phyloP scores from a whole-genome alignment of 192 early-diverging fungal species.

The Coemansia sp. region DNA sequence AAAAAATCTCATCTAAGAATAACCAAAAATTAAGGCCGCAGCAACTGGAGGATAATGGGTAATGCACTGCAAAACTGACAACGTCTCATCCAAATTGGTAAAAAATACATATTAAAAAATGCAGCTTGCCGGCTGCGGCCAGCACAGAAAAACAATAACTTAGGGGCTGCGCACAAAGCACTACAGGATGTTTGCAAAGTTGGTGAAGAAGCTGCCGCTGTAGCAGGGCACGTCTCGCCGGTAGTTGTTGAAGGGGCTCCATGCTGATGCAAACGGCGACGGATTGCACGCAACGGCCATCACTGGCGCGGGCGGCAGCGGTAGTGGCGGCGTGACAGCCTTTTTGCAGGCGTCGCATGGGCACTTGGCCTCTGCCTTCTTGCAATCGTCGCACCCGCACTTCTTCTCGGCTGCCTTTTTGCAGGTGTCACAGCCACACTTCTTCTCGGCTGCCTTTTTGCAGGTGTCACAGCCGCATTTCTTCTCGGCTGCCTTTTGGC shows the following conservation, averaged over 20 bases:
- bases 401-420: constrained; percentile 20
- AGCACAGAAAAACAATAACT: background rate
- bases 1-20: no score
- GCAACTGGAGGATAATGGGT: no score
- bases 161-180: background rate
- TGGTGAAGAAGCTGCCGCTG: constrained; percentile 45
- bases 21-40: no score
- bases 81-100: no score
- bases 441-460: constrained; percentile 21
- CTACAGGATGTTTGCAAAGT: constrained; percentile 43
- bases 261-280: constrained; percentile 52
- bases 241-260: constrained; percentile 57
- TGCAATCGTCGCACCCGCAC: constrained; percentile 16
- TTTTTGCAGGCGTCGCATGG: constrained; percentile 26
- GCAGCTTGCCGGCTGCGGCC: background rate
- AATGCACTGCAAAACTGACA: no score
- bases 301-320: constrained; percentile 12
- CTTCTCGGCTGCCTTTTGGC: constrained; percentile 34
- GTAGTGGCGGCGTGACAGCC: constrained; percentile 20
- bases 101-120: no score
- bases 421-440: constrained; percentile 16
- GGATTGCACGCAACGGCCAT: constrained; percentile 27
- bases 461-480: constrained; percentile 30
- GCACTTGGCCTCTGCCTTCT: constrained; percentile 27
- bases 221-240: constrained; percentile 51